phyloP scores from a whole-genome alignment of 495 filamentous ascomycete species.

The Terfezia boudieri region DNA sequence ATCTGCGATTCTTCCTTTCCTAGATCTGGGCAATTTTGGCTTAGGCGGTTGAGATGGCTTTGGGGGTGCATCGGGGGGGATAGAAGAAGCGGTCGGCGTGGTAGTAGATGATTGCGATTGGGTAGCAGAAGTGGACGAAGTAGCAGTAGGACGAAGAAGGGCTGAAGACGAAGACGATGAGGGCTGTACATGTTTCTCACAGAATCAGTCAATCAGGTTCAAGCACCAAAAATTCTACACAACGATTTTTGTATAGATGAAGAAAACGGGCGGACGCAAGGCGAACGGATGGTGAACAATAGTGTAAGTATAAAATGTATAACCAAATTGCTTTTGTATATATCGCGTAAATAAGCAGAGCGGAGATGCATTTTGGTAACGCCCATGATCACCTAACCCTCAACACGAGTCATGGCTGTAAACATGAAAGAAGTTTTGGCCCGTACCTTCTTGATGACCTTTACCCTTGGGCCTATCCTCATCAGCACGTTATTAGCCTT shows the following conservation, averaged over 20 bases:
- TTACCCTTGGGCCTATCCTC: constrained; percentile 12
- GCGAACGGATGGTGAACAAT: too few species aligned
- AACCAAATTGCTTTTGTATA: neutral
- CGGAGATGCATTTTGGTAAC: neutral
- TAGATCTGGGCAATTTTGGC: constrained; percentile 14
- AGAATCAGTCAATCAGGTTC: neutral
- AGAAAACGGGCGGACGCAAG: neutral
- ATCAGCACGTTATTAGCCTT: neutral
- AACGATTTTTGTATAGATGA: neutral
- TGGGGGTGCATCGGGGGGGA: neutral
- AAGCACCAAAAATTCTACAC: neutral
- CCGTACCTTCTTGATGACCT: constrained; percentile 20
- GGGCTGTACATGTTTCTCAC: neutral
- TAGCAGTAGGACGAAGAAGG: neutral
- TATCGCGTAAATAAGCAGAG: neutral
- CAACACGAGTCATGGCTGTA: neutral
- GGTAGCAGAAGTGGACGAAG: neutral
- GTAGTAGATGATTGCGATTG: neutral
- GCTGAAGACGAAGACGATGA: neutral
- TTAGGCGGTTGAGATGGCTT: constrained; percentile 2
- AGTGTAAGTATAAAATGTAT: too few species aligned
- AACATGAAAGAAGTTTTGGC: constrained; percentile 6
- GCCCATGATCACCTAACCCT: neutral
- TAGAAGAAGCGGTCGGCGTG: neutral
- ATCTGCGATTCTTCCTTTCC: constrained; percentile 19